phyloP scores from a whole-genome alignment of 2,329 filamentous ascomycete genomes.

The Epichloe aotearoae region DNA sequence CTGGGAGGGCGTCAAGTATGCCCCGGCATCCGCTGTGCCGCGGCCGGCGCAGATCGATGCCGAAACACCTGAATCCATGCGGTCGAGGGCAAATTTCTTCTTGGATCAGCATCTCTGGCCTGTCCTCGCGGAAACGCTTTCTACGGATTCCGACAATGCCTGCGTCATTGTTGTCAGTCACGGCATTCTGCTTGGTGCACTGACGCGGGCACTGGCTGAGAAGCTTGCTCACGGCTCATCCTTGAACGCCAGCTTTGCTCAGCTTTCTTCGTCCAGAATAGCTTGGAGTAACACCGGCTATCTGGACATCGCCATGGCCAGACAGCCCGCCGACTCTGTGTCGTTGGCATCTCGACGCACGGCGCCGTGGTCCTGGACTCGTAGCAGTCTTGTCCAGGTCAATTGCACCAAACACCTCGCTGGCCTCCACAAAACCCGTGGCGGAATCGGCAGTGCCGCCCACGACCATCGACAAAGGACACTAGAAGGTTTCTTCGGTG shows the following conservation, averaged over 20 bases:
- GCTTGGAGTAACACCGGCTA: slow-evolving; percentile 43
- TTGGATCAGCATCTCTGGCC: slow-evolving; percentile 50
- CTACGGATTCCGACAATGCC: slow-evolving; percentile 4
- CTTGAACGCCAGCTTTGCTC: background rate
- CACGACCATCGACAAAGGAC: slow-evolving; percentile 66
- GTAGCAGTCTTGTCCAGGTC: slow-evolving; percentile 24
- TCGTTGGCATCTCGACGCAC: background rate
- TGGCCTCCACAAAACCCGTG: slow-evolving; percentile 64
- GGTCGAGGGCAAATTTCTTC: slow-evolving; percentile 49
- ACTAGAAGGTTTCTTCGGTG: slow-evolving; percentile 65
- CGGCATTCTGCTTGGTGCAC: slow-evolving; percentile 60
- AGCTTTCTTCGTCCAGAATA: background rate
- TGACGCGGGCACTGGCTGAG: slow-evolving; percentile 50
- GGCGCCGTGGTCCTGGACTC: slow-evolving; percentile 11
- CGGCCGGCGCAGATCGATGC: slow-evolving; percentile 31
- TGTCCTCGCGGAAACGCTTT: slow-evolving; percentile 17
- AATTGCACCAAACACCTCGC: slow-evolving; percentile 61
- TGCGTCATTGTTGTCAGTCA: slow-evolving; percentile 62
- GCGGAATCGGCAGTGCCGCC: slow-evolving; percentile 66
- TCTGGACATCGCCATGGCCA: slow-evolving; percentile 19
- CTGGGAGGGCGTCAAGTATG: slow-evolving; percentile 52
- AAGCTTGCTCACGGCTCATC: slow-evolving; percentile 26
- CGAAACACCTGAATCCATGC: slow-evolving; percentile 59
- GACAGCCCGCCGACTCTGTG: background rate
- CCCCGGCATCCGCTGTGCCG: slow-evolving; percentile 9